Evolutionary conservation across 169 alveolate genomes (phyloP).

Genomic region (Eimeria praecox): DNA sequence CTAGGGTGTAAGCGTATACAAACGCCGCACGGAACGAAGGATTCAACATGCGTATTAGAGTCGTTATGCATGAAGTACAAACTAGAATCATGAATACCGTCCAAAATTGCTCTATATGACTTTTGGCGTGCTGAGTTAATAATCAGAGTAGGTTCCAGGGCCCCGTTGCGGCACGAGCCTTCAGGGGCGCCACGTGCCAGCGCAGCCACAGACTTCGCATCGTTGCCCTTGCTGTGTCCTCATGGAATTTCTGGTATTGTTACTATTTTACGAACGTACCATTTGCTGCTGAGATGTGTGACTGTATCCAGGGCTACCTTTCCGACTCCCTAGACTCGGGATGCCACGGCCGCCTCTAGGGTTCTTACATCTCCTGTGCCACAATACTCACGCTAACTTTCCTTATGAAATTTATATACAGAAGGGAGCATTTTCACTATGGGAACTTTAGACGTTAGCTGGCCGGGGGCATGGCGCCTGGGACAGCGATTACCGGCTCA

Average conservation of each 20-base stretch:
- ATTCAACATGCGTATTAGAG: not conserved
- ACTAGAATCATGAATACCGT: not conserved
- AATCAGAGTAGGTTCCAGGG: not conserved
- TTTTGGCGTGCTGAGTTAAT: not conserved
- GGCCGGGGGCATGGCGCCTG: constrained; percentile 72
- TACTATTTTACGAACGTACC: not conserved
- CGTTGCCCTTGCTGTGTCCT: not conserved
- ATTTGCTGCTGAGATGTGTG: not conserved
- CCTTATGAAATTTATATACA: not conserved
- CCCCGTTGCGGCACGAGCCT: not conserved
- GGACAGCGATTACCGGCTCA: constrained; percentile 10
- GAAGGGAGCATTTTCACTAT: not conserved
- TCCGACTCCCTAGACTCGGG: not conserved
- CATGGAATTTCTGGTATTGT: not conserved
- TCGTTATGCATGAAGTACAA: not conserved
- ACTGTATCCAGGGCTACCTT: not conserved
- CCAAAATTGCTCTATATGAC: not conserved
- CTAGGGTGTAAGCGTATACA: not conserved
- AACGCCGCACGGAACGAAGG: not conserved
- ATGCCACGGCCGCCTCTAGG: not conserved
- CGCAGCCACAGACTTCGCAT: not conserved
- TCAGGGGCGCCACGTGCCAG: constrained; percentile 3
- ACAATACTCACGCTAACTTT: not conserved
- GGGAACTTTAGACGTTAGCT: not conserved
- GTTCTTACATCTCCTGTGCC: not conserved